Conservation (phyloP, 1,284 basidiomycete genomes). For the Pisolithus thermaeus region DNA sequence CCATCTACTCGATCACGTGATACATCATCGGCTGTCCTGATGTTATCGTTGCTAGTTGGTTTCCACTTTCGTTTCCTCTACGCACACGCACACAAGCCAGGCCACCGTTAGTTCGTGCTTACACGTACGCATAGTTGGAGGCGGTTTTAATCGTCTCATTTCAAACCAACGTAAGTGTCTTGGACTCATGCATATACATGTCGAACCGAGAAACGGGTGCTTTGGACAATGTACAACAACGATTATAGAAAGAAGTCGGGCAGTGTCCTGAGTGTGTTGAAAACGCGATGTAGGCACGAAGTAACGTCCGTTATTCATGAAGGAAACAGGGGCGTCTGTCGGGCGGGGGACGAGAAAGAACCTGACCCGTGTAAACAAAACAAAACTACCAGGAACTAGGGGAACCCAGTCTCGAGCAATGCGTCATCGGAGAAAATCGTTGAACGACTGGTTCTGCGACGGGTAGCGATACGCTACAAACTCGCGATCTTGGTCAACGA, state of each 20-base stretch:
- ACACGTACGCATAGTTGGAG: too few species aligned
- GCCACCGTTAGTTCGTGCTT: too few species aligned
- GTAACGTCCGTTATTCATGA: not conserved
- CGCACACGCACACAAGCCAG: too few species aligned
- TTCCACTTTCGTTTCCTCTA: not conserved
- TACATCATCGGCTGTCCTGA: not conserved
- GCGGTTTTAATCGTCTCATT: too few species aligned
- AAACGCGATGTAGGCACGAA: not conserved
- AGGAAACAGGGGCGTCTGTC: not conserved
- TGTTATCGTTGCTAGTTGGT: not conserved
- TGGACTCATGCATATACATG: not conserved
- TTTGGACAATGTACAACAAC: slow-evolving; percentile 1
- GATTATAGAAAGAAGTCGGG: not conserved
- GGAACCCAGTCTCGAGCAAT: not conserved
- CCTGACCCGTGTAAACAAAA: not conserved
- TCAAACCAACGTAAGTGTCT: too few species aligned
- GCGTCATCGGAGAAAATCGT: slow-evolving; percentile 42
- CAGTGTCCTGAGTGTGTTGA: not conserved
- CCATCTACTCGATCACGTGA: not conserved
- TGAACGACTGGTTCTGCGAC: slow-evolving; percentile 56
- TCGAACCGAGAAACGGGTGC: not conserved
- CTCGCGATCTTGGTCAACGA: slow-evolving; percentile 73
- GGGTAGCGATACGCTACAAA: slow-evolving; percentile 83
- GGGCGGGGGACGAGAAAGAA: too few species aligned
- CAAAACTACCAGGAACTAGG: slow-evolving; percentile 1